Base-by-base conservation (phyloP, 495 filamentous ascomycete genomes). In the Staphylotrichum longicolle region DNA sequence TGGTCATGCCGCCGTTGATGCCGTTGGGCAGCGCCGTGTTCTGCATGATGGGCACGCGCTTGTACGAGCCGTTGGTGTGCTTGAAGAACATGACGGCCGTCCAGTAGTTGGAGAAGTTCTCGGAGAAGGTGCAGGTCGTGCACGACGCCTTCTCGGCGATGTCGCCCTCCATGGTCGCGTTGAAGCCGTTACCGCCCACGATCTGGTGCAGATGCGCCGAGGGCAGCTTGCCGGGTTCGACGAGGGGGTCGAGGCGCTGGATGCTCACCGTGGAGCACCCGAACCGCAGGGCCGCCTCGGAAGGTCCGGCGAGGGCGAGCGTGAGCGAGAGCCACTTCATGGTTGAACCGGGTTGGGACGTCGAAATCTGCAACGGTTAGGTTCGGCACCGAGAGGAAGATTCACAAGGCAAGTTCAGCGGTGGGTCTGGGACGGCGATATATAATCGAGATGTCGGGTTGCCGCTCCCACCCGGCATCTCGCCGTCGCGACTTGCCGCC, bases 31-130 rank as follows among this genome's bases (percentile, higher is more conserved):
- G 68, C 39, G 73, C 74, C 33, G 74, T 68, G 61, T 80, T 77
- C 48, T 74, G 71, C 61, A 70, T 73, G 51, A 74, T 68, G 30
- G 75, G 73, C 5, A 81, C 75, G 20, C 71, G 70, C 66, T 77
- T 71, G 69, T 79, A 82, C 41, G 72, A 74, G 45, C 79, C 80
- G 65, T 82, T 82, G 62, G 74, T 65, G 62, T 80, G 72, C 68
- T 72, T 74, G 67, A 82, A 80, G 71, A 77, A 83, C 73, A 82
- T 72, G 11, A 74, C 74, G 54, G 79, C 80, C 0, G 79, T 81
- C 76, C 76, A 78, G 66, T 78, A 78, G 66, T 78, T 77, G 56
- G 75, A 79, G 54, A 80, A 77, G 55, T 80, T 77, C 64, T 80
- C 77, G 9, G 67, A 62, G 63, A 78, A 76, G 15, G 71, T 73